Conservation (phyloP, 495 filamentous ascomycete genomes). For the Hypoxylon intermedium region DNA sequence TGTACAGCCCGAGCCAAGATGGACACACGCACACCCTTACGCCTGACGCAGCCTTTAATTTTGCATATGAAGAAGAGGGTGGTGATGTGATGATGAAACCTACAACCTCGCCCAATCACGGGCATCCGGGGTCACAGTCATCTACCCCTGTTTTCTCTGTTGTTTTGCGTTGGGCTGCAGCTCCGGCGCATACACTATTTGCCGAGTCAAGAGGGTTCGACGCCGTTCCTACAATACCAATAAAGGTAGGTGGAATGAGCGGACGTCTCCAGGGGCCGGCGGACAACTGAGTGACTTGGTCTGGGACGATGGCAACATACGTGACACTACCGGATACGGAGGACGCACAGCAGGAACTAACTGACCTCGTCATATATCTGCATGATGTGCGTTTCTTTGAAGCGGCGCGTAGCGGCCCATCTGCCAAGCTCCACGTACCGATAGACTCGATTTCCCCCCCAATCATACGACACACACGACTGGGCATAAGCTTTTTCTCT, state of each 20-base stretch:
- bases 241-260: conserved; percentile 10
- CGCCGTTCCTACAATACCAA: conserved; percentile 14
- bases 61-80: conserved; percentile 16
- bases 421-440: neutral
- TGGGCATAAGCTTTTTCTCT: conserved; percentile 18
- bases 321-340: conserved; percentile 31
- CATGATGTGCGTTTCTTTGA: conserved; percentile 21
- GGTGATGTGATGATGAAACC: conserved; percentile 41
- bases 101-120: conserved; percentile 33
- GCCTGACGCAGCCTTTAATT: conserved; percentile 18
- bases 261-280: conserved; percentile 29
- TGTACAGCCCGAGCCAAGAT: conserved; percentile 16
- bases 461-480: conserved; percentile 16
- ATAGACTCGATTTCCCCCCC: neutral
- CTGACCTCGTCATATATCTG: conserved; percentile 30
- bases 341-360: conserved; percentile 18
- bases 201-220: conserved; percentile 25
- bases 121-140: conserved; percentile 19
- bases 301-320: conserved; percentile 34
- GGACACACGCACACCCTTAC: conserved; percentile 20
- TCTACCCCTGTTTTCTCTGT: conserved; percentile 16
- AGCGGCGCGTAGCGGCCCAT: conserved; percentile 1
- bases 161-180: conserved; percentile 18
- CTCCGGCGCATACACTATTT: conserved; percentile 30
- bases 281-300: conserved; percentile 6